phyloP scores from a whole-genome alignment of 2,329 filamentous ascomycete genomes.

The Colletotrichum kahawae region DNA sequence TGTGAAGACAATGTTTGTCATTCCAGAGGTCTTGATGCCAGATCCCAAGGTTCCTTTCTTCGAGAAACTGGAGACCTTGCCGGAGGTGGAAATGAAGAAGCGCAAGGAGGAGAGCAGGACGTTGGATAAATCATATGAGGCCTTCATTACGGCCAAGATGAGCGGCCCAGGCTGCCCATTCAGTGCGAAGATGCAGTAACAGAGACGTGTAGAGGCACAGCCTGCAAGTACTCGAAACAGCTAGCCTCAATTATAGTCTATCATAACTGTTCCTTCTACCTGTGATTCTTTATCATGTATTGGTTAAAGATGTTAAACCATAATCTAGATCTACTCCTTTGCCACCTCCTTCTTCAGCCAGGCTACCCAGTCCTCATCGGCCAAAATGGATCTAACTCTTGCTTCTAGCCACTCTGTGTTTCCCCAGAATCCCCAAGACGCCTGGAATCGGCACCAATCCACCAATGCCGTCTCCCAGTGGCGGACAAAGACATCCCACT shows the following conservation, averaged over 20 bases:
- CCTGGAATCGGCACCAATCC: slow-evolving; percentile 69
- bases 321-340: neutral
- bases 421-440: slow-evolving; percentile 67
- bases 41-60: neutral
- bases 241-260: neutral
- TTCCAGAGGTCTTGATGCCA: neutral
- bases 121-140: neutral
- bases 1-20: neutral
- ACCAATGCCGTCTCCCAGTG: slow-evolving; percentile 73
- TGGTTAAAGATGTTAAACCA: neutral
- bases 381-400: slow-evolving; percentile 54
- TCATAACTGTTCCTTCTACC: neutral
- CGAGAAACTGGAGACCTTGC: neutral
- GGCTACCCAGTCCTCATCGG: slow-evolving; percentile 46
- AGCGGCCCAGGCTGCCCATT: neutral
- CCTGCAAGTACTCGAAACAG: neutral
- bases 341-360: slow-evolving; percentile 42
- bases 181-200: neutral
- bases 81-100: neutral
- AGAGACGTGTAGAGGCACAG: neutral
- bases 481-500: slow-evolving; percentile 56
- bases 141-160: neutral
- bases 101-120: neutral
- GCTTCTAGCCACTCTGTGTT: slow-evolving; percentile 64
- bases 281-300: neutral